Base-by-base conservation (phyloP, 192 early-diverging fungal species). In the Gonapodya sp. region DNA sequence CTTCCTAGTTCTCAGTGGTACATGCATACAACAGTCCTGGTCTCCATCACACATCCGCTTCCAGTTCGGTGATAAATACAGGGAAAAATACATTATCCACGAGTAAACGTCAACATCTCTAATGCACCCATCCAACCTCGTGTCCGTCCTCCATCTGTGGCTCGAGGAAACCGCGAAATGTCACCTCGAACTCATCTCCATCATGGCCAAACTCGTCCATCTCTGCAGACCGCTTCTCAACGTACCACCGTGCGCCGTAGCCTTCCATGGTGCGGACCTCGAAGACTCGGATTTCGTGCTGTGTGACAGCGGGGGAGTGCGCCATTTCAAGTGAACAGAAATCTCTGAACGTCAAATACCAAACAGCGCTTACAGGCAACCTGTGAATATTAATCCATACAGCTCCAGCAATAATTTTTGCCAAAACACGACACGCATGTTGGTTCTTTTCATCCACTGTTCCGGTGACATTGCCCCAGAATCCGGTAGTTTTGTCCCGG, bases 401-500 rank as follows among this genome's bases (percentile, higher is more conserved):
- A 16, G 81, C 81, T 14, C 64, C 79, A 37, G 81, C 31, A 16
- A 82, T 35, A 24, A 82, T n/a, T 18, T 35, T 14, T 35, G 81
- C 81, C 34, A 82, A 37, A 18, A 82, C 34, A 1, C 37, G 35
- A 16, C 32, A 35, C 14, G 80, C 81, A 1, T 16, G 8, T 14
- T 16, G 8, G 36, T 82, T 82, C 81, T 82, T 82, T 1, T 81
- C 81, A 14, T 81, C 2, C 8, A 80, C 35, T 1, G 81, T 36
- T 34, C 83, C 82, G 32, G 33, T 84, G 34, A 77, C 24, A 37
- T 83, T 35, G 0, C 83, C 82, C 82, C 82, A 83, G 73, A 82
- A 83, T 34, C 37, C 36, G 31, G n/a, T 34, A 2, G 37, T 84
- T 73, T 31, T 36, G 18, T 84, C 82, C 72, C 82, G 1, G 35